phyloP scores from a whole-genome alignment of 495 filamentous ascomycete species.

The Ascobolus immersus region DNA sequence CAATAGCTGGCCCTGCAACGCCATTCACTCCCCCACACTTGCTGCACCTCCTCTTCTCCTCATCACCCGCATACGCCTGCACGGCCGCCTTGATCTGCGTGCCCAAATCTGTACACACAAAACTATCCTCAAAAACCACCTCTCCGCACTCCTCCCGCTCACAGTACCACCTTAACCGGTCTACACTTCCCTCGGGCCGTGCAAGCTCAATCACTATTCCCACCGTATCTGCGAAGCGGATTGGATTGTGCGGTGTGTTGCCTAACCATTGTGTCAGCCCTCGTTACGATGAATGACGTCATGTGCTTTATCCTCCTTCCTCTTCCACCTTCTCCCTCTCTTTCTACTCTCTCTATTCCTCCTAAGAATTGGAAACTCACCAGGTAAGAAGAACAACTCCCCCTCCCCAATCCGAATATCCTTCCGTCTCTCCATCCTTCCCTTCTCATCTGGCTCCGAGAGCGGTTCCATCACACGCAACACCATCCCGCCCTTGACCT shows the following conservation, averaged over 20 bases:
- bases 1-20: no score
- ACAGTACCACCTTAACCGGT: conserved; percentile 84
- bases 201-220: conserved; percentile 80
- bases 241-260: conserved; percentile 66
- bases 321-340: no score
- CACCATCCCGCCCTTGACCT: conserved; percentile 76
- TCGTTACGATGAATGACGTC: no score
- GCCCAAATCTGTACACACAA: conserved; percentile 79
- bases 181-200: conserved; percentile 39
- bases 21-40: conserved; percentile 61
- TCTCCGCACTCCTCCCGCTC: conserved; percentile 29
- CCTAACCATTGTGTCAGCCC: no score
- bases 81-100: conserved; percentile 92
- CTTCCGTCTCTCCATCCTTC: conserved; percentile 38
- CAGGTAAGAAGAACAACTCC: conserved; percentile 78
- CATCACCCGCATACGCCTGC: conserved; percentile 47
- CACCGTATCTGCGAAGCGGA: conserved; percentile 36
- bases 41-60: conserved; percentile 42
- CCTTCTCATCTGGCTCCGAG: conserved; percentile 18
- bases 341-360: no score
- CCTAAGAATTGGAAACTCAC: no score
- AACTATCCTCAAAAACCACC: conserved; percentile 62
- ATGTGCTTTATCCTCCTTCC: no score
- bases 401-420: conserved; percentile 81
- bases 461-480: conserved; percentile 52